phyloP scores from a whole-genome alignment of 2,329 filamentous ascomycete genomes.

The Zarea fungicola region DNA sequence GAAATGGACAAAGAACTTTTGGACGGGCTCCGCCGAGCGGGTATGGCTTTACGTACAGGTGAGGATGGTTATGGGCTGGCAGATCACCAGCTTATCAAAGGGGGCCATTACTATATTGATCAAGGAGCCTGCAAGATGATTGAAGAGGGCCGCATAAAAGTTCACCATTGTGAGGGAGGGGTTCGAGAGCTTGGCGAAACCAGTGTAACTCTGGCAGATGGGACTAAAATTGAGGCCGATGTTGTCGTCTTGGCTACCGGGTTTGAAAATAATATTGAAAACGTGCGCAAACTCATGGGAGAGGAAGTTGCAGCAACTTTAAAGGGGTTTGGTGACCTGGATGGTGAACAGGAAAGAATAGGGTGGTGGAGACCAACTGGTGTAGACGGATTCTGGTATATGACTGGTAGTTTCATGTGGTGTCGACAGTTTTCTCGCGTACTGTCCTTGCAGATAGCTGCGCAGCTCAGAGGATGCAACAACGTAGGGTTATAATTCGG shows the following conservation, averaged over 20 bases:
- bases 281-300: conserved; percentile 30
- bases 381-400: conserved; percentile 34
- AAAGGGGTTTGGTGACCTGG: conserved; percentile 32
- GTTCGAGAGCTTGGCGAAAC: conserved; percentile 27
- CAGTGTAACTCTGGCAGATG: conserved; percentile 26
- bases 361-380: conserved; percentile 30
- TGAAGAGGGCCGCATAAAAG: conserved; percentile 36
- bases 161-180: conserved; percentile 26
- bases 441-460: conserved; percentile 33
- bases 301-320: conserved; percentile 29
- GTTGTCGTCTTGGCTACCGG: conserved; percentile 39
- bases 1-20: conserved; percentile 36
- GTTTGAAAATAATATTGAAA: conserved; percentile 34
- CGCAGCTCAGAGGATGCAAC: not conserved
- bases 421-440: conserved; percentile 31
- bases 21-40: conserved; percentile 39
- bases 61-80: conserved; percentile 31
- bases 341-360: conserved; percentile 27
- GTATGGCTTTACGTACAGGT: conserved; percentile 33
- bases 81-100: conserved; percentile 33
- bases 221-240: conserved; percentile 32
- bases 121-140: conserved; percentile 35
- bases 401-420: conserved; percentile 31
- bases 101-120: conserved; percentile 40
- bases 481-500: too few species aligned